These are phyloP conservation scores for Alternaria dauci DNA, from an alignment of 2,329 filamentous ascomycete genomes.

Conservation along the genomic window DNA sequence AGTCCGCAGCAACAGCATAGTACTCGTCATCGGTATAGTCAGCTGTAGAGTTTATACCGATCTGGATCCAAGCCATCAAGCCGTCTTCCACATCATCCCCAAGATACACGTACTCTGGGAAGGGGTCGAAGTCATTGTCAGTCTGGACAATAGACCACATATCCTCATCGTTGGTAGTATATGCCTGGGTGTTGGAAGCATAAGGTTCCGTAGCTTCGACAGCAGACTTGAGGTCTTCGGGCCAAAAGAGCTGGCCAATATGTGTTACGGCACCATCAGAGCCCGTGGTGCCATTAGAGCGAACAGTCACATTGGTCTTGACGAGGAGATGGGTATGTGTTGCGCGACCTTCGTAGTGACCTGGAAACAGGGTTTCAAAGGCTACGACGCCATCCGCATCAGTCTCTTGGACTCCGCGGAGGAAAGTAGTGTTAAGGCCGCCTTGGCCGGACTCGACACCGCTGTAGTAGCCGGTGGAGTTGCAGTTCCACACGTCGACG, in stretches of 20 bases:
- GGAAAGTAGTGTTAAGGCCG: not conserved
- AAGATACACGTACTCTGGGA: not conserved
- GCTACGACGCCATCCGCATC: not conserved
- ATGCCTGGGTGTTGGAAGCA: not conserved
- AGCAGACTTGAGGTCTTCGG: not conserved
- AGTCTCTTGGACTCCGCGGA: not conserved
- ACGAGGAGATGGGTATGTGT: not conserved
- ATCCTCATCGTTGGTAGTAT: not conserved
- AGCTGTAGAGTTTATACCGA: constrained; percentile 13
- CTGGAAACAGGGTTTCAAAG: not conserved
- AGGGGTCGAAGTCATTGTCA: not conserved
- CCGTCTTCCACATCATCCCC: not conserved
- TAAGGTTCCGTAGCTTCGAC: not conserved
- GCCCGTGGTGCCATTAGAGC: not conserved
- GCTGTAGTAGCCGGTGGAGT: not conserved
- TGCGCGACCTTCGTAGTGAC: not conserved
- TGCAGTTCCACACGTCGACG: not conserved
- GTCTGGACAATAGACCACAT: not conserved
- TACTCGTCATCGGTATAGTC: constrained; percentile 25
- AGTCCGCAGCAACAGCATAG: constrained; percentile 31
- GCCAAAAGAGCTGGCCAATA: not conserved
- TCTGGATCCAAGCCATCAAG: not conserved
- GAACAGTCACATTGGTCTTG: not conserved
- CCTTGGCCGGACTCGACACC: not conserved
- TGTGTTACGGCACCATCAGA: not conserved